phyloP scores from a whole-genome alignment of 1,284 basidiomycete species.

The Athelia sp. region DNA sequence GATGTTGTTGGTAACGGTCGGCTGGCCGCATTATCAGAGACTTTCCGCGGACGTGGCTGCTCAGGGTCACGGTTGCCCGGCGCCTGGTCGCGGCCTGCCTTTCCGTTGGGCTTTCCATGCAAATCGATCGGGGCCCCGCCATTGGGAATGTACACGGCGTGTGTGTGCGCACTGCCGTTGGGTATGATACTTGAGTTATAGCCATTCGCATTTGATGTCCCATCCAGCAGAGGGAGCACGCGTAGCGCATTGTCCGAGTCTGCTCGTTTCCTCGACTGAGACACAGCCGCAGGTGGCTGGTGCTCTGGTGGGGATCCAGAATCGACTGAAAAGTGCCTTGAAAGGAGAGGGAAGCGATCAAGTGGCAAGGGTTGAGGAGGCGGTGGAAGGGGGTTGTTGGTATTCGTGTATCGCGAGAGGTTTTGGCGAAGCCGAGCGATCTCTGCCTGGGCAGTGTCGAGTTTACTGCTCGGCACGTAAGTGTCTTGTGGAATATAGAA shows the following conservation, averaged over 20 bases:
- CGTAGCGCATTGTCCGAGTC: background rate
- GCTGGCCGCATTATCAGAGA: too few relatives aligned
- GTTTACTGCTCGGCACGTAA: slow-evolving; percentile 8
- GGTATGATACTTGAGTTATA: too few relatives aligned
- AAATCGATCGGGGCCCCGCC: too few relatives aligned
- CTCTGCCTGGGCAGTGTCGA: slow-evolving; percentile 25
- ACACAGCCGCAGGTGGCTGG: background rate
- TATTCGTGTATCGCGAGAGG: slow-evolving; percentile 15
- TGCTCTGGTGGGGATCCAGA: background rate
- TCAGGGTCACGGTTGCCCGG: too few relatives aligned
- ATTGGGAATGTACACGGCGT: too few relatives aligned
- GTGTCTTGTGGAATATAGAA: background rate
- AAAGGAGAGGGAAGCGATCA: slow-evolving; percentile 31
- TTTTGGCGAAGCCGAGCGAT: slow-evolving; percentile 15
- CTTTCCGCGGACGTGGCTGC: too few relatives aligned
- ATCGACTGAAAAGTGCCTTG: background rate
- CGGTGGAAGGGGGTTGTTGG: slow-evolving; percentile 39
- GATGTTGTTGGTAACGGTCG: too few relatives aligned
- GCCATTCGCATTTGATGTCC: background rate
- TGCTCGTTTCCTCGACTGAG: background rate
- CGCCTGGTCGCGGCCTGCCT: too few relatives aligned
- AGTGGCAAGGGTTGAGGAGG: slow-evolving; percentile 43
- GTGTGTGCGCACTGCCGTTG: too few relatives aligned
- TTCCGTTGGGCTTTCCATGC: too few relatives aligned
- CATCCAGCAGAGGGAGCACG: background rate